Percentiles rank a stretch among this genome's conserved stretches.
Evolutionary conservation across 352 stramenopile species (phyloP).

Genomic region (Phytopythium delawarense): DNA sequence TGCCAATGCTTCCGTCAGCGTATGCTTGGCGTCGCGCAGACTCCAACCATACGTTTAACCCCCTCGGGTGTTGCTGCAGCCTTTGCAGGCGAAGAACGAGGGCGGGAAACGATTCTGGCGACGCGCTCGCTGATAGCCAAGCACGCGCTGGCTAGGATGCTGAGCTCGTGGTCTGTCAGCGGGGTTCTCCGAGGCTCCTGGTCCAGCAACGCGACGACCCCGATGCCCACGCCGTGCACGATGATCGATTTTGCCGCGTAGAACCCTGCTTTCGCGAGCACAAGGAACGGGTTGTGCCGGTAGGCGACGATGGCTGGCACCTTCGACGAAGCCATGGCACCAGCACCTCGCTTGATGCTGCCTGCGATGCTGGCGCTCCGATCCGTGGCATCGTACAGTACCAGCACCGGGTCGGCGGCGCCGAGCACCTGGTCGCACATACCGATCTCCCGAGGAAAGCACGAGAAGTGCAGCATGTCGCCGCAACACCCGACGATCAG

Average conservation of each 20-base stretch:
- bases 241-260: conserved; percentile 16
- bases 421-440: conserved; percentile 25
- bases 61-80: neutral
- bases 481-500: conserved; percentile 20
- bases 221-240: conserved; percentile 13
- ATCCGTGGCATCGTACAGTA: conserved; percentile 6
- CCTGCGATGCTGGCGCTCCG: neutral
- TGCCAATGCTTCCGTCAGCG: neutral
- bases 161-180: conserved; percentile 3
- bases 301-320: conserved; percentile 3
- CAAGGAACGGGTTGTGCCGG: conserved; percentile 22
- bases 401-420: conserved; percentile 8
- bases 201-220: conserved; percentile 18
- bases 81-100: neutral
- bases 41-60: neutral
- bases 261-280: conserved; percentile 16
- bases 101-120: neutral
- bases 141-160: conserved; percentile 1
- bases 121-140: conserved; percentile 8
- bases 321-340: neutral
- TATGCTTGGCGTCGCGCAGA: conserved; percentile 1
- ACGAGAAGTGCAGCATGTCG: conserved; percentile 22
- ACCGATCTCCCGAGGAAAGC: conserved; percentile 22
- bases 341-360: no score
- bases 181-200: conserved; percentile 1